These are phyloP conservation scores for Rhynchosporium secalis DNA, from an alignment of 2,329 filamentous ascomycete species.

Conservation along the genomic window DNA sequence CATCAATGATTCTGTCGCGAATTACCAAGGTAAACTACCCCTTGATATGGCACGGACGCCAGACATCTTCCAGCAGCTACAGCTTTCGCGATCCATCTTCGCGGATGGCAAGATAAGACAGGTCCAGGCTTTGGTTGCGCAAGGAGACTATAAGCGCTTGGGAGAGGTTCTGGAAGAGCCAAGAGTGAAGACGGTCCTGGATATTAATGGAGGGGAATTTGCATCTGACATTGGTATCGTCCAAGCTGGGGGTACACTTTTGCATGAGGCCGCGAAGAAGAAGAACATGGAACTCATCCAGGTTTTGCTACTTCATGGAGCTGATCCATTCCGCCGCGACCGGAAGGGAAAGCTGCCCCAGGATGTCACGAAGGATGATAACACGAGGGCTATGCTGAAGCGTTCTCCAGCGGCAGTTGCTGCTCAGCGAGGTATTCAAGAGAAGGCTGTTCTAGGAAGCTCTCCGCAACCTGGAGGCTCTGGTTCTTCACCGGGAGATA, in stretches of 20 bases:
- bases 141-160: slow-evolving; percentile 73
- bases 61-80: slow-evolving; percentile 93
- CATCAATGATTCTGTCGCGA: slow-evolving; percentile 86
- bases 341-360: slow-evolving; percentile 94
- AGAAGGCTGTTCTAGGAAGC: slow-evolving; percentile 90
- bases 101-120: slow-evolving; percentile 83
- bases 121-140: slow-evolving; percentile 75
- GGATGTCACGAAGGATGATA: slow-evolving; percentile 93
- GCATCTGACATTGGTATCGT: slow-evolving; percentile 76
- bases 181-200: slow-evolving; percentile 80
- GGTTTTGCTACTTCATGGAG: slow-evolving; percentile 86
- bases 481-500: slow-evolving; percentile 56
- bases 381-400: slow-evolving; percentile 84
- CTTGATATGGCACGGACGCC: slow-evolving; percentile 88
- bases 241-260: slow-evolving; percentile 82
- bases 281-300: slow-evolving; percentile 87
- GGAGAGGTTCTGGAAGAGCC: slow-evolving; percentile 82
- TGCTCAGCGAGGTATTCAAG: slow-evolving; percentile 92
- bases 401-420: slow-evolving; percentile 91
- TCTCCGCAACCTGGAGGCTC: slow-evolving; percentile 54
- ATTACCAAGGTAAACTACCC: slow-evolving; percentile 80
- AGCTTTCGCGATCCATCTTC: slow-evolving; percentile 85
- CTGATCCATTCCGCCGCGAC: slow-evolving; percentile 92
- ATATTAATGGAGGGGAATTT: slow-evolving; percentile 90
- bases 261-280: slow-evolving; percentile 90